Evolutionary conservation across 176 grass and related monocot species (phyloP).

Genomic region (Musa beccarii): DNA sequence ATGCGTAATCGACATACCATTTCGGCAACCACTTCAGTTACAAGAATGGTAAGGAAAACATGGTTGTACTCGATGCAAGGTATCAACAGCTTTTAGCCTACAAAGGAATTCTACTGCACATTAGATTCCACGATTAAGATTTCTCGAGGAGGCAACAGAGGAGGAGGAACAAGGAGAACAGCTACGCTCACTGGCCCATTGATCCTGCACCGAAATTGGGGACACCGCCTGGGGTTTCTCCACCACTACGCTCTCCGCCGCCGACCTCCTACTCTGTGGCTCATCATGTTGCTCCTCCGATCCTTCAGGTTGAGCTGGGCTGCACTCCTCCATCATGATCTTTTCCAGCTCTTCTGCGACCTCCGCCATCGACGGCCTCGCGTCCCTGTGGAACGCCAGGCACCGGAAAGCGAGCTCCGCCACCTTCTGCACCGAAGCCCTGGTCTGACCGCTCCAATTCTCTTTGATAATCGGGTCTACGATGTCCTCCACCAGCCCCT

Average conservation of each 20-base stretch:
- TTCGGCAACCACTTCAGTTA: too few species aligned
- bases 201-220: not conserved
- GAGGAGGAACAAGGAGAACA: not conserved
- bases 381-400: constrained; percentile 6
- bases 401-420: constrained; percentile 16
- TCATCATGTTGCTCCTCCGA: too few species aligned
- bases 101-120: not conserved
- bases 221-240: not conserved
- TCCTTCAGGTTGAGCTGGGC: not conserved
- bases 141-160: not conserved
- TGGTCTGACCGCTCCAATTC: not conserved
- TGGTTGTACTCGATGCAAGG: too few species aligned
- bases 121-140: not conserved
- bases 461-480: not conserved
- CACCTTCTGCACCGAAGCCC: constrained; percentile 5
- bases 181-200: not conserved
- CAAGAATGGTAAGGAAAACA: too few species aligned
- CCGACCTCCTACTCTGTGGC: not conserved
- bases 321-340: not conserved
- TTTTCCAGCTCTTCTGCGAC: constrained; percentile 9
- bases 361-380: constrained; percentile 4
- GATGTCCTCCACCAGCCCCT: constrained; percentile 13
- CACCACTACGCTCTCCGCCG: not conserved
- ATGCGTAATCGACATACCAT: too few species aligned
- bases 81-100: not conserved